Percentiles rank a stretch among this genome's conserved stretches.
These are phyloP conservation scores for Pichia norvegensis DNA, from an alignment of 1,139 yeast species.

Conservation along the genomic window DNA sequence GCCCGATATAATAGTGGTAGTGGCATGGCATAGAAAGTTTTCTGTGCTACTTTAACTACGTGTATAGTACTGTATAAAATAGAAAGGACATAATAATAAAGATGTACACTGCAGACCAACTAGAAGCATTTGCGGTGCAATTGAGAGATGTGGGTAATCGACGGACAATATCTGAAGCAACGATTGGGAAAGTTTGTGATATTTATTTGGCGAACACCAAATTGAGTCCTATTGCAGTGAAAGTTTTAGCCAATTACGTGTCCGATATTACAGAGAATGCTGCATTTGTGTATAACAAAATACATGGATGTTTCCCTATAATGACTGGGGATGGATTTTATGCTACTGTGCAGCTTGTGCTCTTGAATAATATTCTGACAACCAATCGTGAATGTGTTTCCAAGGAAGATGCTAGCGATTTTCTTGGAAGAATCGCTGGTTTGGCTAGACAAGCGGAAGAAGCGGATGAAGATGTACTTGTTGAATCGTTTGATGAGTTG, in stretches of 20 bases:
- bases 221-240: slow-evolving; percentile 2
- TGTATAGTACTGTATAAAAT: background rate
- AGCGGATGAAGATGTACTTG: background rate
- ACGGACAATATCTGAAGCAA: background rate
- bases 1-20: no score
- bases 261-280: slow-evolving; percentile 18
- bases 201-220: background rate
- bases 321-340: slow-evolving; percentile 1
- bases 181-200: slow-evolving; percentile 8
- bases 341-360: slow-evolving; percentile 8
- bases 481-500: background rate
- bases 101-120: background rate
- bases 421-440: background rate
- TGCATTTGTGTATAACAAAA: slow-evolving; percentile 1
- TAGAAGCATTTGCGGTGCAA: slow-evolving; percentile 10
- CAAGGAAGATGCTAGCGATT: background rate
- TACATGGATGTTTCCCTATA: background rate
- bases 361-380: slow-evolving; percentile 10
- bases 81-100: background rate
- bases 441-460: background rate
- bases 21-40: no score
- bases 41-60: no score
- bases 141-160: slow-evolving; percentile 9
- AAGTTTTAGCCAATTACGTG: slow-evolving; percentile 20
- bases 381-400: slow-evolving; percentile 3